Evolutionary conservation across 768 basidiomycete species (phyloP).

Genomic region (Sistotremastrum niveocremeum): DNA sequence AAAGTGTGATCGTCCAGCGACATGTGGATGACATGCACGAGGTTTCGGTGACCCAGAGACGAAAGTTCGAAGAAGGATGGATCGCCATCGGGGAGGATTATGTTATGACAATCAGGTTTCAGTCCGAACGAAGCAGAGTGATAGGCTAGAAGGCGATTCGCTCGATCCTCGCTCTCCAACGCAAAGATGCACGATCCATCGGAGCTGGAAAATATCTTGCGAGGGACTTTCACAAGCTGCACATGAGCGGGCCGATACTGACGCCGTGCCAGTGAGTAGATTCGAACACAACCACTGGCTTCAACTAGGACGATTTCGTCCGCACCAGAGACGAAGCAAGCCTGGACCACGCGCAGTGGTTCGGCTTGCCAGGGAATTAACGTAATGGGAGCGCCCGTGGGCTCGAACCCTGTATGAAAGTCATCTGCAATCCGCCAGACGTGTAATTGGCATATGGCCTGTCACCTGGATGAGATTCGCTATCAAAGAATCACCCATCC

Average conservation of each 20-base stretch:
- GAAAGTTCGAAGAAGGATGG: conserved; percentile 17
- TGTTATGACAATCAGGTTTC: no score
- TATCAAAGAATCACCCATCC: not conserved
- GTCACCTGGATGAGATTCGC: not conserved
- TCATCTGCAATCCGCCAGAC: conserved; percentile 1
- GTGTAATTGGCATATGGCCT: not conserved
- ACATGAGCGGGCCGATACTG: conserved; percentile 32
- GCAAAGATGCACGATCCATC: conserved; percentile 41
- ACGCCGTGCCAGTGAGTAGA: conserved; percentile 39
- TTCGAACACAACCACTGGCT: conserved; percentile 25
- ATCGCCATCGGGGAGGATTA: no score
- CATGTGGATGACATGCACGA: conserved; percentile 30
- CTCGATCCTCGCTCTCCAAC: conserved; percentile 12
- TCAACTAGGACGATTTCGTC: conserved; percentile 45
- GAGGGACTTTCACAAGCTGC: conserved; percentile 22
- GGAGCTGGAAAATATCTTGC: conserved; percentile 29
- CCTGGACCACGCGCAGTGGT: conserved; percentile 16
- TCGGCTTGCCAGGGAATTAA: no score
- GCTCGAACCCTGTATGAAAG: conserved; percentile 27
- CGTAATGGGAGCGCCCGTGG: no score
- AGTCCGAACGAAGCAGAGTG: conserved; percentile 31
- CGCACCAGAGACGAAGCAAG: conserved; percentile 32
- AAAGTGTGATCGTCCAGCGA: conserved; percentile 20
- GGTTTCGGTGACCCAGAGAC: conserved; percentile 29
- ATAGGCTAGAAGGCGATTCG: conserved; percentile 23